These are phyloP conservation scores for Gaeumannomyces tritici DNA, from an alignment of 2,329 filamentous ascomycete species.

Conservation along the genomic window DNA sequence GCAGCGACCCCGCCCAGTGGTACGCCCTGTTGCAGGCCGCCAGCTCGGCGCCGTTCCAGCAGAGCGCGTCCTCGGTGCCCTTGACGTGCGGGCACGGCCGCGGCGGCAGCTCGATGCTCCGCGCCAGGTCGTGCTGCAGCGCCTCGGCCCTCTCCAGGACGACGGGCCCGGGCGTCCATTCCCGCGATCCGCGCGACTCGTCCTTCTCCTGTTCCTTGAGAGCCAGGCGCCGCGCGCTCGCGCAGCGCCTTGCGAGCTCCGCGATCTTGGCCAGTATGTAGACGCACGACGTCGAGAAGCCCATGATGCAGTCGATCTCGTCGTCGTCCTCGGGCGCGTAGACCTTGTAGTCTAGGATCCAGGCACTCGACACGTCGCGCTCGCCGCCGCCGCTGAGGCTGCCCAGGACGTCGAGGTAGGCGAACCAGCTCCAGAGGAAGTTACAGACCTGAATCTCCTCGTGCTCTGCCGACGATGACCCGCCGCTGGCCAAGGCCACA, in stretches of 20 bases:
- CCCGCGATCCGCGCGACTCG: slow-evolving; percentile 20
- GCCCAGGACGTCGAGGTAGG: slow-evolving; percentile 73
- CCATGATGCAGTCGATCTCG: slow-evolving; percentile 73
- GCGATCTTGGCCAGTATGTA: slow-evolving; percentile 63
- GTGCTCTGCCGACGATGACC: slow-evolving; percentile 33
- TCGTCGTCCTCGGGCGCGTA: slow-evolving; percentile 47
- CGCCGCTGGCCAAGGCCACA: slow-evolving; percentile 19
- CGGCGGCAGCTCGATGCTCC: slow-evolving; percentile 36
- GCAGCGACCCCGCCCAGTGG: slow-evolving; percentile 69
- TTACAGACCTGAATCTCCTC: slow-evolving; percentile 51
- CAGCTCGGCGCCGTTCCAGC: slow-evolving; percentile 54
- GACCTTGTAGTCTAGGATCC: slow-evolving; percentile 39
- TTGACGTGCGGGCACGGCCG: slow-evolving; percentile 37
- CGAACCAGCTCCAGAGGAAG: slow-evolving; percentile 75
- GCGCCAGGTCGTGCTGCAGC: slow-evolving; percentile 51
- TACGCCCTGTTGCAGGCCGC: slow-evolving; percentile 67
- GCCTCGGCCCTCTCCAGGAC: slow-evolving; percentile 46
- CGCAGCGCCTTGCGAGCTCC: slow-evolving; percentile 56
- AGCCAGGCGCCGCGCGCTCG: slow-evolving; percentile 43
- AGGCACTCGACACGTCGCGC: slow-evolving; percentile 37
- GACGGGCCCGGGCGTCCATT: slow-evolving; percentile 48
- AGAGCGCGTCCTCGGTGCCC: slow-evolving; percentile 37
- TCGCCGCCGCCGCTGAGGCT: slow-evolving; percentile 53
- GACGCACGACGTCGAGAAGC: slow-evolving; percentile 65
- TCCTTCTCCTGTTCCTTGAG: background rate